phyloP scores from a whole-genome alignment of 768 basidiomycete species.

The Tricholoma flavovirens region DNA sequence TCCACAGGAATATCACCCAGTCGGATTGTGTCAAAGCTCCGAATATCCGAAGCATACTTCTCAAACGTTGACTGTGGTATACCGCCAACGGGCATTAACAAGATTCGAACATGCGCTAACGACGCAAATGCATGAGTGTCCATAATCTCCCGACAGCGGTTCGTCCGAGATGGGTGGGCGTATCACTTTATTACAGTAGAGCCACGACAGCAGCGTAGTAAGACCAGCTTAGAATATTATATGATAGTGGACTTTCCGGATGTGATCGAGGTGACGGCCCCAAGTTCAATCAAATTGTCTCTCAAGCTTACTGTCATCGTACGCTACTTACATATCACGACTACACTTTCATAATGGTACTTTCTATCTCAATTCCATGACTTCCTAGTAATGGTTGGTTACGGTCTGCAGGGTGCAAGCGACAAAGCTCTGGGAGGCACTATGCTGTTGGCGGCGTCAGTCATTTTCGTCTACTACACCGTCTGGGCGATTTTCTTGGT shows the following conservation, averaged over 20 bases:
- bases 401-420: slow-evolving; percentile 53
- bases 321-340: not conserved
- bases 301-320: too few relatives aligned
- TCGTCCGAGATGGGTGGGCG: not conserved
- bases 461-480: slow-evolving; percentile 87
- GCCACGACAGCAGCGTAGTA: not conserved
- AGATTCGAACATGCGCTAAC: slow-evolving; percentile 78
- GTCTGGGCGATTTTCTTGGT: slow-evolving; percentile 87
- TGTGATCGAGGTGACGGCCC: too few relatives aligned
- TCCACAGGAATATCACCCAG: slow-evolving; percentile 82
- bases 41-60: slow-evolving; percentile 67
- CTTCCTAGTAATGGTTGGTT: not conserved
- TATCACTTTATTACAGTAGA: not conserved
- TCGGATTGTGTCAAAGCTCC: slow-evolving; percentile 64
- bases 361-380: not conserved
- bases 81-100: slow-evolving; percentile 80
- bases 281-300: too few relatives aligned
- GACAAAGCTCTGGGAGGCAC: slow-evolving; percentile 76
- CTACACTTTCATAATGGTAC: not conserved
- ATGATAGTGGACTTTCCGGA: too few relatives aligned
- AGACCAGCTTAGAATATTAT: too few relatives aligned
- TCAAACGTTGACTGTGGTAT: slow-evolving; percentile 69
- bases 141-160: slow-evolving; percentile 36
- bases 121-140: slow-evolving; percentile 71
- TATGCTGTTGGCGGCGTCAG: slow-evolving; percentile 74